Percentiles rank a stretch among this genome's conserved stretches.
These are phyloP conservation scores for Sporopachydermia lactativora DNA, from an alignment of 805 yeast genomes.

Conservation along the genomic window DNA sequence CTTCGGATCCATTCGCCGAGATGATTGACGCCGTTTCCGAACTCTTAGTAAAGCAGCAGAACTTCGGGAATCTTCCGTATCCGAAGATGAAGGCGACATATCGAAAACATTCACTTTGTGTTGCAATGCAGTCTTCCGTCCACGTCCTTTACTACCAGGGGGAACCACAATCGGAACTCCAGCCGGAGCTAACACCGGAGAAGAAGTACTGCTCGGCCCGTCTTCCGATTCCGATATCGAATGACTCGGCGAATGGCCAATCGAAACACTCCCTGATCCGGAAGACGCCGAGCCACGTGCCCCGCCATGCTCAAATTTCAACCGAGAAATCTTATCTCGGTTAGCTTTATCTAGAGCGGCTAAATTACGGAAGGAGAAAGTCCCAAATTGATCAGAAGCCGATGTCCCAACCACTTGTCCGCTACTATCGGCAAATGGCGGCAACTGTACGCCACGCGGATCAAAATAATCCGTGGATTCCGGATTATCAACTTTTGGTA, in stretches of 20 bases:
- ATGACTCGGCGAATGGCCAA: background rate
- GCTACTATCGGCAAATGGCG: conserved; percentile 29
- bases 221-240: background rate
- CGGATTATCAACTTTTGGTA: conserved; percentile 67
- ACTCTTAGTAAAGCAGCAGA: conserved; percentile 35
- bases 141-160: background rate
- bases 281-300: background rate
- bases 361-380: conserved; percentile 79
- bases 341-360: conserved; percentile 88
- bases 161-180: background rate
- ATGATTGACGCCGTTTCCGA: conserved; percentile 38
- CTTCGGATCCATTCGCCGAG: conserved; percentile 21
- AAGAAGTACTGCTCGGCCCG: background rate
- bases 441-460: conserved; percentile 68
- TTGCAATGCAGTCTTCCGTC: background rate
- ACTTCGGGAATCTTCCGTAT: conserved; percentile 42
- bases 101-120: conserved; percentile 11
- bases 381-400: conserved; percentile 61
- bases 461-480: conserved; percentile 90
- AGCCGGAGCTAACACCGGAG: background rate
- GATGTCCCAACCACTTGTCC: conserved; percentile 19
- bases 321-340: conserved; percentile 77
- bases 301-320: conserved; percentile 67
- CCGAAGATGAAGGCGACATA: conserved; percentile 39
- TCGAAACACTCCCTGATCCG: background rate